Evolutionary conservation across 352 stramenopile genomes (phyloP), one percentile per base, ranked within the genome.

Genomic region (Pythium sp.): DNA sequence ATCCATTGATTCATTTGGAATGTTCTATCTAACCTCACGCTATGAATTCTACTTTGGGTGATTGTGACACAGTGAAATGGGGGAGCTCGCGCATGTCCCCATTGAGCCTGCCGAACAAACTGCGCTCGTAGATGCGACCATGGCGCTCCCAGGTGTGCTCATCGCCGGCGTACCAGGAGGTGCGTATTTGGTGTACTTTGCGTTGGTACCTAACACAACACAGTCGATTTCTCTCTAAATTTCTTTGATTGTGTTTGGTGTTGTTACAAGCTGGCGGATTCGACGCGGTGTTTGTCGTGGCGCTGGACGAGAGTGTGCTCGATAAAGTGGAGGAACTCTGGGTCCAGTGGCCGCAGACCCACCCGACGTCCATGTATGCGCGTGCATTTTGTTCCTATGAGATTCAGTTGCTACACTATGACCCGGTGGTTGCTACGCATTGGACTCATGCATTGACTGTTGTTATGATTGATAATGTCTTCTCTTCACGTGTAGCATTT

Each of bases 41-140:
- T 22, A 6, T 49, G 43, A 51, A 51, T 22, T 51, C 15, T 15
- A 28, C 5, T 11, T 18, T n/a, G 28, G 28, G 11, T 34, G 24
- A 54, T 22, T 47, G 4, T n/a, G 30, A 1, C 30, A 3, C 49
- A 92, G 84, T 43, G 72, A 88, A 58, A 98, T 99, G 91, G 96
- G 97, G 26, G 80, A 86, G 28, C 65, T 75, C 22, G 94, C 96
- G 14, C 79, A 76, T 15, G 97, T 98, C 34, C 93, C 92, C 1
- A 96, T 99, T 64, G 97, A 99, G 72, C 97, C 96, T 28, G 76
- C 82, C 1, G 80, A 87, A 65, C 97, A 99, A 72, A 97, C 93
- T 6, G 74, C 68, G 63, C 80, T 99, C 3, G 89, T 97, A 6
- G 88, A 99, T 73, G 94, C 93, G 64, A 99, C 97, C 1, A 82